phyloP scores from a whole-genome alignment of 2,329 filamentous ascomycete genomes.

The Fusarium nodosum region DNA sequence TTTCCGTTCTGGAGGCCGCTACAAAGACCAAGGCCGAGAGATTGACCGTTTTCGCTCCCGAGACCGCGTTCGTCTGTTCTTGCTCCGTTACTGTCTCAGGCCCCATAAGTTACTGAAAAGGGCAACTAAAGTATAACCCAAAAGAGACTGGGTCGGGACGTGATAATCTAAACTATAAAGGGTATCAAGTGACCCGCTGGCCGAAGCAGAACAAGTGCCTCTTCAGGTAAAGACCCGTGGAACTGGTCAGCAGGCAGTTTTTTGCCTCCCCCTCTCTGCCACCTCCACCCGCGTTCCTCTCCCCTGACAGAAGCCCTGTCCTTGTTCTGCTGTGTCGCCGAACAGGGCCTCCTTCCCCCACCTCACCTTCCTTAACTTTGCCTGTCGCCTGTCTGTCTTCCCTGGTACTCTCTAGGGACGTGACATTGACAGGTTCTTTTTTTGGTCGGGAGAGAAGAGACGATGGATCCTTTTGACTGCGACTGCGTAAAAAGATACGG shows the following conservation, averaged over 20 bases:
- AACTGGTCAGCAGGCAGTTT: slow-evolving; percentile 49
- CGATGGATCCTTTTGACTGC: not conserved
- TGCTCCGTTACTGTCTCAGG: slow-evolving; percentile 28
- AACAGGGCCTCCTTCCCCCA: slow-evolving; percentile 33
- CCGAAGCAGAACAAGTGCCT: slow-evolving; percentile 46
- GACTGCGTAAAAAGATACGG: not conserved
- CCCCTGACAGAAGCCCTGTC: slow-evolving; percentile 47
- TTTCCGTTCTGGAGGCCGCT: slow-evolving; percentile 17
- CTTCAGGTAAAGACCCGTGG: slow-evolving; percentile 45
- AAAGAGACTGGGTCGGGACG: slow-evolving; percentile 2
- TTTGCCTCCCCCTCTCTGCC: slow-evolving; percentile 50
- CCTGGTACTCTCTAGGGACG: slow-evolving; percentile 10
- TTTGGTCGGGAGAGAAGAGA: slow-evolving; percentile 13
- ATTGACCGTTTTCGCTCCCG: slow-evolving; percentile 42
- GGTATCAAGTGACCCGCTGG: slow-evolving; percentile 26
- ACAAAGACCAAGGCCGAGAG: slow-evolving; percentile 20
- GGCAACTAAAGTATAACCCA: slow-evolving; percentile 26
- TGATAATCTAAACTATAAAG: slow-evolving; percentile 18
- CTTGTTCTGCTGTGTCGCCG: slow-evolving; percentile 47
- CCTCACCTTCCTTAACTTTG: slow-evolving; percentile 1
- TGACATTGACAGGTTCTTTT: slow-evolving; percentile 35
- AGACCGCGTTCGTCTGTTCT: slow-evolving; percentile 33
- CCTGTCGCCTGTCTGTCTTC: not conserved
- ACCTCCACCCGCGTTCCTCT: slow-evolving; percentile 47
- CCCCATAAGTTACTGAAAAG: slow-evolving; percentile 11